Percentiles rank a stretch among this genome's conserved stretches.
Conservation (phyloP, 1,284 basidiomycete species). For the Naganishia albida region DNA sequence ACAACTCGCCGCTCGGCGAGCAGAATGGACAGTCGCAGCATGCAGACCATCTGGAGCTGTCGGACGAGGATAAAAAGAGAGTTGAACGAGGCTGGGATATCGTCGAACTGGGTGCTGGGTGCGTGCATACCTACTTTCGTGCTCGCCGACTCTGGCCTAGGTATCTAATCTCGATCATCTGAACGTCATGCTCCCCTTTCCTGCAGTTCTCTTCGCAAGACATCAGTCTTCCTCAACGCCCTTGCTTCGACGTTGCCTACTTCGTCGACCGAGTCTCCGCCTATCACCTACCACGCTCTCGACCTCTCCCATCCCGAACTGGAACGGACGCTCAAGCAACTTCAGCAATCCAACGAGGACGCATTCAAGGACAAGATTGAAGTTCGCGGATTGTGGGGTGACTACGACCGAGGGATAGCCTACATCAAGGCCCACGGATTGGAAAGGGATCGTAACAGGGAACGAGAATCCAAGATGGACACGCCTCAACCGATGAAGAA, state of each 20-base stretch:
- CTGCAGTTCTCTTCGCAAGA: constrained; percentile 75
- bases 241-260: constrained; percentile 59
- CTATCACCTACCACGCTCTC: constrained; percentile 86
- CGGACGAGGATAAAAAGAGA: constrained; percentile 6
- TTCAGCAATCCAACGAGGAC: constrained; percentile 67
- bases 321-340: constrained; percentile 72
- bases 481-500: neutral
- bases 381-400: constrained; percentile 82
- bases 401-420: constrained; percentile 75
- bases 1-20: constrained; percentile 3
- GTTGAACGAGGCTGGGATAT: constrained; percentile 59
- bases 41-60: constrained; percentile 6
- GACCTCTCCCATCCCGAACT: constrained; percentile 88
- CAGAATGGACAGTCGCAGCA: neutral
- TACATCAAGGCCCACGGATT: constrained; percentile 57
- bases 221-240: constrained; percentile 78
- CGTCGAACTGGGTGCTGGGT: constrained; percentile 86
- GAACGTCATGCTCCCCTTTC: neutral
- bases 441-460: constrained; percentile 29
- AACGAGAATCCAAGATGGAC: constrained; percentile 10
- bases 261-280: constrained; percentile 48
- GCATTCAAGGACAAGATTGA: constrained; percentile 68
- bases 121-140: constrained; percentile 53
- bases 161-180: constrained; percentile 29
- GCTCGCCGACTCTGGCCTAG: constrained; percentile 19